phyloP scores from a whole-genome alignment of 2,329 filamentous ascomycete species.

The Colletotrichum ledebouriae region DNA sequence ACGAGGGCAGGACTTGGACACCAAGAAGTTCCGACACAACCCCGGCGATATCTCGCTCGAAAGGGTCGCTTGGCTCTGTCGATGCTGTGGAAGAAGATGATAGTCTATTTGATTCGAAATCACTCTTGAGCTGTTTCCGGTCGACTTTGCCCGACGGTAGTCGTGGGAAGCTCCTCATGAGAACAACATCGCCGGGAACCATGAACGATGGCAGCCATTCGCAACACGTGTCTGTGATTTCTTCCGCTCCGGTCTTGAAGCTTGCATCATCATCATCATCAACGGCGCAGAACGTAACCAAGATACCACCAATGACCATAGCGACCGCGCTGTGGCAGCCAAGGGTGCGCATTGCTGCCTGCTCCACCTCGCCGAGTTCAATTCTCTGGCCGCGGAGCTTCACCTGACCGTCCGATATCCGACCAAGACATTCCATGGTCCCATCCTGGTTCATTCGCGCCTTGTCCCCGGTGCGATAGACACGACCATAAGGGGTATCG shows the following conservation, averaged over 20 bases:
- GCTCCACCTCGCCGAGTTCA: conserved; percentile 83
- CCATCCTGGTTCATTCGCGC: conserved; percentile 77
- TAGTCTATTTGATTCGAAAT: conserved; percentile 39
- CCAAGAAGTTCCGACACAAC: conserved; percentile 59
- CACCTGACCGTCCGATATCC: conserved; percentile 84
- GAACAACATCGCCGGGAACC: conserved; percentile 80
- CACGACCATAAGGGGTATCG: conserved; percentile 72
- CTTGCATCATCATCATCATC: conserved; percentile 52
- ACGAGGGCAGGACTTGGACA: conserved; percentile 51
- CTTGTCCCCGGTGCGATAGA: conserved; percentile 90
- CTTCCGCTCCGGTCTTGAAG: conserved; percentile 40
- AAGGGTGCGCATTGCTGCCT: conserved; percentile 71
- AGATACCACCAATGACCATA: conserved; percentile 73
- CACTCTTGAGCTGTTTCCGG: conserved; percentile 67
- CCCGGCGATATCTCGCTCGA: conserved; percentile 52
- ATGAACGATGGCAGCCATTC: conserved; percentile 87
- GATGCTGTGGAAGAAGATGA: conserved; percentile 11
- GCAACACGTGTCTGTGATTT: conserved; percentile 72
- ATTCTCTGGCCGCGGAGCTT: conserved; percentile 89
- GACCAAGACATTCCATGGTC: conserved; percentile 84
- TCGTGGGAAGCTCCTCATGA: conserved; percentile 76
- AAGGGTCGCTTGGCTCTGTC: conserved; percentile 16
- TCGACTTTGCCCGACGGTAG: conserved; percentile 89
- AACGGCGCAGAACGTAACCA: conserved; percentile 82
- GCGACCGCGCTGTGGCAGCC: conserved; percentile 77